Evolutionary conservation across 2,329 filamentous ascomycete species (phyloP).

Genomic region (Tolypocladium ophioglossoides): DNA sequence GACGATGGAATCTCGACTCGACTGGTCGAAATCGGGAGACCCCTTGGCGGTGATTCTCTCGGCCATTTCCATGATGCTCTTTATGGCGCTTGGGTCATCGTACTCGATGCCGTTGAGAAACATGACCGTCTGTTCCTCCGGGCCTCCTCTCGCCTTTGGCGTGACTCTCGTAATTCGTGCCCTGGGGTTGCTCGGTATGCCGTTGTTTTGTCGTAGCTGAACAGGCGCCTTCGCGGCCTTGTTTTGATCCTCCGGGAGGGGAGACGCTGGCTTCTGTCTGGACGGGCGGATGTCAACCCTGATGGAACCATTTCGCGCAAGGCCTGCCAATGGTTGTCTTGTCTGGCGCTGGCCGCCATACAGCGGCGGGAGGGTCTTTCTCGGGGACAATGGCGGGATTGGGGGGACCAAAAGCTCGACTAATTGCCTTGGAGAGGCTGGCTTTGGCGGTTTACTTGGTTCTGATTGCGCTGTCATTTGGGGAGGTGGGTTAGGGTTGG

Average conservation of each 20-base stretch:
- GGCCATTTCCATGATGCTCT: slow-evolving; percentile 36
- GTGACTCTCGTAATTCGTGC: slow-evolving; percentile 22
- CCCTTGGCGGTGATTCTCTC: slow-evolving; percentile 15
- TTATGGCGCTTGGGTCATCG: slow-evolving; percentile 37
- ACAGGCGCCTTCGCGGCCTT: slow-evolving; percentile 22
- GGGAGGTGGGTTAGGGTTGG: not conserved
- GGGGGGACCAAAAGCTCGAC: slow-evolving; percentile 6
- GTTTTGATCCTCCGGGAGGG: slow-evolving; percentile 8
- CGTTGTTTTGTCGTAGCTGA: slow-evolving; percentile 33
- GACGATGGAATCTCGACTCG: slow-evolving; percentile 29
- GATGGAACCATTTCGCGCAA: slow-evolving; percentile 21
- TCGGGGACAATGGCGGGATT: slow-evolving; percentile 2
- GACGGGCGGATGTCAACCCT: slow-evolving; percentile 20
- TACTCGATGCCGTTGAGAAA: slow-evolving; percentile 46
- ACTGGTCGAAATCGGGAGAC: not conserved
- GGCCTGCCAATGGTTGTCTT: slow-evolving; percentile 8
- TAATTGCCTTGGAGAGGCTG: not conserved
- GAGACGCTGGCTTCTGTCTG: slow-evolving; percentile 12
- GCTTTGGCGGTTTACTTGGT: not conserved
- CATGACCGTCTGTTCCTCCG: slow-evolving; percentile 38
- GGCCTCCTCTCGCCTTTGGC: slow-evolving; percentile 13
- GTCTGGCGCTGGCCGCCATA: not conserved
- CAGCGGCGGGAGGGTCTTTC: not conserved
- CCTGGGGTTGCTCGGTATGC: slow-evolving; percentile 37
- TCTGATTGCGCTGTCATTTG: not conserved